Evolutionary conservation across 805 yeast genomes (phyloP), one percentile per base, ranked within the genome.

Genomic region (Candida corydali): DNA sequence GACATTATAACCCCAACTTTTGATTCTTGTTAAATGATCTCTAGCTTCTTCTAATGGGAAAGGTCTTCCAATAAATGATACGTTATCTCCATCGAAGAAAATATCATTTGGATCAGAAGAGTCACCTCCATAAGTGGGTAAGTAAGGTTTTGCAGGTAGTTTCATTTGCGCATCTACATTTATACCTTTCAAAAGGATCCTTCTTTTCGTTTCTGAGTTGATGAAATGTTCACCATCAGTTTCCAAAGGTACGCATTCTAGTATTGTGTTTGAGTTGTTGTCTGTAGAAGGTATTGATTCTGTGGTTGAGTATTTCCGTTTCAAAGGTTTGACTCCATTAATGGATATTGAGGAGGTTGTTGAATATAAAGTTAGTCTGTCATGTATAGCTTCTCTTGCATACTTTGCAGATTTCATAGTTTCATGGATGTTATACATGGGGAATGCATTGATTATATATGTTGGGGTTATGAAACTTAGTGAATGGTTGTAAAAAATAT

Each of bases 11-110:
- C 97, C 97, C 76, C 89, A 75, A 5, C 78, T 66, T 53, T 82
- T 85, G 52, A 89, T 75, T 39, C 94, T 66, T 8, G 57, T 63
- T 29, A 89, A 64, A 55, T 89, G 96, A 26, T 50, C 62, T 39
- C 69, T 78, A 0, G 93, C 89, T 17, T 86, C 89, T 2, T 70
- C 78, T 9, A 88, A 49, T 0, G 89, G 82, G 50, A 86, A 82
- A 0, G 96, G 96, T 36, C 86, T 68, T 1, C 86, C 86, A 0
- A 84, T 85, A 60, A 86, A 88, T n/a, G 89, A 77, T 3, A 85
- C 89, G 20, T 63, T 54, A 42, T 83, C 89, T 7, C 86, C 95
- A 29, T 76, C 77, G 50, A 73, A 82, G 50, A 82, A 85, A 2
- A 75, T 55, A 26, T 69, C 62, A 20, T 62, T 54, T 1, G 57